Evolutionary conservation across 2,329 filamentous ascomycete genomes (phyloP).

Genomic region (Chalara sp.): DNA sequence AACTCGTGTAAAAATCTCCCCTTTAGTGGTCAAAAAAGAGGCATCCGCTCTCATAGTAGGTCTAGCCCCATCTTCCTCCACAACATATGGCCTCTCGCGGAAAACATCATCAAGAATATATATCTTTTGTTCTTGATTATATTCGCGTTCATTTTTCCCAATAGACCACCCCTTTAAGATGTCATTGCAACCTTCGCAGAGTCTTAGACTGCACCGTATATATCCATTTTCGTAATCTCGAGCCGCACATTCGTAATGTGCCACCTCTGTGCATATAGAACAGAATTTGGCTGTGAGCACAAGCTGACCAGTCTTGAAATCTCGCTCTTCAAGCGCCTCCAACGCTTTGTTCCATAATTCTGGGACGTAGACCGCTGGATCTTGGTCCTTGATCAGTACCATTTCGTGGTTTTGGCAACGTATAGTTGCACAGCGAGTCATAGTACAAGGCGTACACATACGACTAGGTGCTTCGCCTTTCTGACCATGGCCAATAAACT

Average conservation of each 20-base stretch:
- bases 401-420: constrained; percentile 14
- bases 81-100: not conserved
- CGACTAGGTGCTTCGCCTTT: constrained; percentile 9
- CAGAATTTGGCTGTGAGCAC: constrained; percentile 17
- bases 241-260: constrained; percentile 9
- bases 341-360: constrained; percentile 4
- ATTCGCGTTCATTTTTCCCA: not conserved
- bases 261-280: constrained; percentile 17
- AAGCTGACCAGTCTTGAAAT: constrained; percentile 7
- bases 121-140: not conserved
- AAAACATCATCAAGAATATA: not conserved
- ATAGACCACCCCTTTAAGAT: not conserved
- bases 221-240: not conserved
- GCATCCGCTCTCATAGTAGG: not conserved
- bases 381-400: constrained; percentile 2
- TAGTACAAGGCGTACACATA: constrained; percentile 23
- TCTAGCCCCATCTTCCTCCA: not conserved
- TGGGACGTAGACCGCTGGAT: constrained; percentile 9
- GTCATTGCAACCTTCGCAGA: constrained; percentile 15
- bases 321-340: not conserved
- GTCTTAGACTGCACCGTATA: constrained; percentile 17
- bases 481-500: constrained; percentile 1
- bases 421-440: constrained; percentile 11
- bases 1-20: not conserved
- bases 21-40: not conserved